Conservation (phyloP, 106 monocot genomes). For the Platanthera guangdongensis region DNA sequence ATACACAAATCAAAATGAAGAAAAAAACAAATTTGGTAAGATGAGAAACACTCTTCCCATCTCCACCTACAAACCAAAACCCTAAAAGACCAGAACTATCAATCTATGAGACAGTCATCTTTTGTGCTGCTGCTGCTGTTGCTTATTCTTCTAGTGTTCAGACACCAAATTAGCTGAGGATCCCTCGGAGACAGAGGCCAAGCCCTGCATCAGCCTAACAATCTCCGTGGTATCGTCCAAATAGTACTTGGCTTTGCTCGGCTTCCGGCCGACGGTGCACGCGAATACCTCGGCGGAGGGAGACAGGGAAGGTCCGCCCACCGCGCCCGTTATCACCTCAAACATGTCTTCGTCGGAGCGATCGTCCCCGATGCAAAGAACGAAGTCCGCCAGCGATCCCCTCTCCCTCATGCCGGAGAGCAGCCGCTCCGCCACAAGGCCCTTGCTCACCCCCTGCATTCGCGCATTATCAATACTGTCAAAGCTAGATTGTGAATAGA, state of each 20-base stretch:
- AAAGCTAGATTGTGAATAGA: too few relatives aligned
- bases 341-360: constrained; percentile 78
- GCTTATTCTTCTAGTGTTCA: neutral
- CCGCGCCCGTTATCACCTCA: constrained; percentile 34
- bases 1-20: too few relatives aligned
- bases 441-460: constrained; percentile 63
- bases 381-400: constrained; percentile 38
- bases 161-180: neutral
- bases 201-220: constrained; percentile 49
- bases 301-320: constrained; percentile 18
- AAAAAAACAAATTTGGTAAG: too few relatives aligned
- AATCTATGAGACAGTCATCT: neutral
- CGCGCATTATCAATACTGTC: too few relatives aligned
- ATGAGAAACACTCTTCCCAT: neutral
- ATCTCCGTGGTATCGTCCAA: constrained; percentile 58
- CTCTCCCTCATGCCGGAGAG: constrained; percentile 34
- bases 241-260: constrained; percentile 69
- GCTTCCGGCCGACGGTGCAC: constrained; percentile 61
- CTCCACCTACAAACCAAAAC: neutral
- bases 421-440: constrained; percentile 38
- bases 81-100: neutral
- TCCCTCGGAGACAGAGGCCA: constrained; percentile 40
- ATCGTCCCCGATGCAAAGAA: constrained; percentile 68
- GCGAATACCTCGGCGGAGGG: constrained; percentile 47
- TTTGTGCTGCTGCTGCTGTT: neutral